These are phyloP conservation scores for Drechslera avenae DNA, from an alignment of 2,329 filamentous ascomycete species.

Conservation along the genomic window DNA sequence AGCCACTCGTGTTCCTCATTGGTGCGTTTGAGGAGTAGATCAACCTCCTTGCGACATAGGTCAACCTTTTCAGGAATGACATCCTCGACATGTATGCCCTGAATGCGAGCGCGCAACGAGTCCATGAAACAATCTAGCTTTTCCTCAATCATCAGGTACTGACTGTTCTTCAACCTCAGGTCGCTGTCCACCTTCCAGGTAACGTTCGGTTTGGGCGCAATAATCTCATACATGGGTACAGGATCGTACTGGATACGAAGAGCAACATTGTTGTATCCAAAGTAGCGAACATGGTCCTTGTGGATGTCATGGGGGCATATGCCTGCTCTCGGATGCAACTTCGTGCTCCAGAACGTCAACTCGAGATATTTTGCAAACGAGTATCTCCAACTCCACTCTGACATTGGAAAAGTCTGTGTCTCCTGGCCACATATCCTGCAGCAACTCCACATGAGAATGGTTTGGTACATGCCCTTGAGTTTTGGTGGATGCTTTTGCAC, in stretches of 20 bases:
- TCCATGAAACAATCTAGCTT: conserved; percentile 84
- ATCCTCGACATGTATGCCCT: conserved; percentile 88
- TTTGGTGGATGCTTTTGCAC: conserved; percentile 76
- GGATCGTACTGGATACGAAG: conserved; percentile 91
- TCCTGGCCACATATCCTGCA: conserved; percentile 92
- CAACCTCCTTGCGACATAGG: conserved; percentile 80
- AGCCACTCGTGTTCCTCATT: conserved; percentile 81
- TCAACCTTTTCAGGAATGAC: conserved; percentile 87
- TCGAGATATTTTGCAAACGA: conserved; percentile 99
- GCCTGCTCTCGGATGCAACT: conserved; percentile 73
- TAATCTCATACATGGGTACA: conserved; percentile 90
- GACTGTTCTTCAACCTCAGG: conserved; percentile 87
- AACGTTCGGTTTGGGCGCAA: conserved; percentile 85
- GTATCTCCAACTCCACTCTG: conserved; percentile 93
- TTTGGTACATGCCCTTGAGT: conserved; percentile 68
- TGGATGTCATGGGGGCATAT: conserved; percentile 92
- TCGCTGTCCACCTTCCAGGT: conserved; percentile 99
- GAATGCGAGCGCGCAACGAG: conserved; percentile 82
- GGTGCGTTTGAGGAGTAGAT: conserved; percentile 74
- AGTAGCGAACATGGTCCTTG: conserved; percentile 89
- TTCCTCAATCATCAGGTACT: conserved; percentile 80
- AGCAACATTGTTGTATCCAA: conserved; percentile 83
- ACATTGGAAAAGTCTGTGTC: conserved; percentile 89
- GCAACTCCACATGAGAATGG: conserved; percentile 96
- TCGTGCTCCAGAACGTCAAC: conserved; percentile 91